Percentiles rank a stretch among this genome's conserved stretches.
Conservation (phyloP, 495 filamentous ascomycete species). For the Monascus purpureus region DNA sequence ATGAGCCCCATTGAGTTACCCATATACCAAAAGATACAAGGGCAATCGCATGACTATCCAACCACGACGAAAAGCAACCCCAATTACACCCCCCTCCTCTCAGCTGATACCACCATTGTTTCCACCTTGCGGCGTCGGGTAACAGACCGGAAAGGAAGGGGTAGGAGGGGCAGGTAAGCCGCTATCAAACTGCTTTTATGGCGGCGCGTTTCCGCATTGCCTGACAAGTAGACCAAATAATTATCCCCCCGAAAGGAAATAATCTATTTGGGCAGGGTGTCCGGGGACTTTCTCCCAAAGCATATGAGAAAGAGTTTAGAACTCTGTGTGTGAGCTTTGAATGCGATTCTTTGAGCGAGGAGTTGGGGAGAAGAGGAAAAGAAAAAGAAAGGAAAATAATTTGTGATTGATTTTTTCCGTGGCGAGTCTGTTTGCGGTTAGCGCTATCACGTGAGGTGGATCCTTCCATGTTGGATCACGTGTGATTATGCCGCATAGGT, state of each 20-base stretch:
- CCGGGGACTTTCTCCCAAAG: conserved; percentile 99
- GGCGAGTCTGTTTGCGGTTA: conserved; percentile 1
- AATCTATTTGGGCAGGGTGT: conserved; percentile 46
- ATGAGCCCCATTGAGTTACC: conserved; percentile 99
- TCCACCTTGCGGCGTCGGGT: conserved; percentile 28
- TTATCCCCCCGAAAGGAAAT: neutral
- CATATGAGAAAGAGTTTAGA: conserved; percentile 22
- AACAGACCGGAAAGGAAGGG: conserved; percentile 19
- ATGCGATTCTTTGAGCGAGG: conserved; percentile 99
- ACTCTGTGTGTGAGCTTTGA: conserved; percentile 95
- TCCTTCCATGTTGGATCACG: conserved; percentile 6
- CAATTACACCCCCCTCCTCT: conserved; percentile 28
- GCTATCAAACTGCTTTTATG: conserved; percentile 90
- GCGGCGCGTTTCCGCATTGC: conserved; percentile 93
- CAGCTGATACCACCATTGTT: conserved; percentile 28
- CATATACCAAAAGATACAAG: conserved; percentile 17
- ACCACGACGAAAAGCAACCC: conserved; percentile 72
- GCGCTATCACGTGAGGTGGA: conserved; percentile 14
- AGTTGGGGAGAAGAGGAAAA: conserved; percentile 38
- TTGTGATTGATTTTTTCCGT: conserved; percentile 9
- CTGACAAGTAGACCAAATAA: conserved; percentile 20
- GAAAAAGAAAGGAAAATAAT: conserved; percentile 4
- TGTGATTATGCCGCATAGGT: too few relatives aligned
- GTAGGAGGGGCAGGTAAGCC: conserved; percentile 32
- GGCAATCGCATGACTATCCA: conserved; percentile 99